Evolutionary conservation across 371 early-diverging fungal genomes (phyloP), one percentile per base, ranked within the genome.

Genomic region (Chytridium lagenaria): DNA sequence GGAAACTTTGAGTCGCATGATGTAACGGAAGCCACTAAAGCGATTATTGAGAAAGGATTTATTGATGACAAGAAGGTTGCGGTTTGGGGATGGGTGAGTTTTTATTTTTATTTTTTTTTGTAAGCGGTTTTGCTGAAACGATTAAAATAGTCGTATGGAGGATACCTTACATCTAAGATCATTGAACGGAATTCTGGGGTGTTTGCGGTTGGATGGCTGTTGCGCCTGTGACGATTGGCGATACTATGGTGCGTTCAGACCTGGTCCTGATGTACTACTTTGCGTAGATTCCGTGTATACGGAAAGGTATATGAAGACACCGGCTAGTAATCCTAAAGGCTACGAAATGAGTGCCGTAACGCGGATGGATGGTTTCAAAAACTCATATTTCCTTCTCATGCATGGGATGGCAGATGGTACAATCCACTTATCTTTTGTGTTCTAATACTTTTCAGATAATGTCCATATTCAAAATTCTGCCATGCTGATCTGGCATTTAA

Each of bases 211-310:
- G 98, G 92, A 91, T 98, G 86, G 89, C 99, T 0, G 98, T 98
- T 0, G 98, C 99, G 1, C 99, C 99, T 0, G 99, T 98, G 2
- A 96, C 97, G 92, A 95, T 77, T 98, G 97, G 97, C 84, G 85
- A 51, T 90, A 77, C 52, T 91, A 92, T 79, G 91, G 90, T 55
- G 57, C 7, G 57, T 26, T 26, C 19, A 12, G n/a, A n/a, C n/a
- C n/a, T n/a, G n/a, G n/a, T n/a, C n/a, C n/a, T n/a, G n/a, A n/a
- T n/a, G n/a, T n/a, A n/a, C n/a, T n/a, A n/a, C n/a, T n/a, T n/a
- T n/a, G n/a, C 12, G 16, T 49, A 78, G 96, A 98, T 80, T 90
- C 95, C 15, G 86, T 97, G 22, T 98, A 98, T 80, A 97, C 99
- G 1, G 99, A 98, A 81, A 87, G 99, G 57, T 98, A 95, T 80